Evolutionary conservation across 2,329 filamentous ascomycete genomes (phyloP).

Genomic region (Pseudogymnoascus sp.): DNA sequence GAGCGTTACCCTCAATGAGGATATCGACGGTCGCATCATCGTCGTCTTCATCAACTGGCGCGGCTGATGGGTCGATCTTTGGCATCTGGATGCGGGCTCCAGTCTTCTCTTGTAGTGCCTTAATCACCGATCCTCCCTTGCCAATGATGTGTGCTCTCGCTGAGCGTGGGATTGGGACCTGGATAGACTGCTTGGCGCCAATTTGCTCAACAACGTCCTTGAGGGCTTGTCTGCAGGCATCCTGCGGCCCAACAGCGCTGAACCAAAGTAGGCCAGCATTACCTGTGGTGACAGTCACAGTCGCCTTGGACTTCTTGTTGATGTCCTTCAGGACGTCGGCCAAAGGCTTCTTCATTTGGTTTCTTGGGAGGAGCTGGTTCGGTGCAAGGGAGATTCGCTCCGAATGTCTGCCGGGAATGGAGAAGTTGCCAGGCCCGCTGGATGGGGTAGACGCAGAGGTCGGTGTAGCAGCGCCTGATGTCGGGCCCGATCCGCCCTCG

Average conservation of each 20-base stretch:
- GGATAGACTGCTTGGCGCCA: conserved; percentile 62
- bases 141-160: conserved; percentile 88
- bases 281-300: conserved; percentile 69
- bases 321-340: conserved; percentile 83
- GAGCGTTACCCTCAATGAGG: conserved; percentile 80
- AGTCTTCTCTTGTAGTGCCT: conserved; percentile 80
- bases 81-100: conserved; percentile 88
- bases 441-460: conserved; percentile 29
- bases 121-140: conserved; percentile 81
- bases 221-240: conserved; percentile 78
- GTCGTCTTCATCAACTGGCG: conserved; percentile 57
- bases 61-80: conserved; percentile 60
- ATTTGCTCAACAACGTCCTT: conserved; percentile 85
- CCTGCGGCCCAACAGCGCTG: conserved; percentile 75
- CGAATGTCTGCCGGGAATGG: conserved; percentile 74
- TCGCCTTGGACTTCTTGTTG: conserved; percentile 84
- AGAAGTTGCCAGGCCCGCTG: conserved; percentile 49
- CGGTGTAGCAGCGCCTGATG: conserved; percentile 48
- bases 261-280: conserved; percentile 70
- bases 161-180: conserved; percentile 74
- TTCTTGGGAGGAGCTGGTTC: conserved; percentile 67
- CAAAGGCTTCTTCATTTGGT: conserved; percentile 76
- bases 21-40: conserved; percentile 80
- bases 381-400: conserved; percentile 69
- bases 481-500: conserved; percentile 49